Percentiles rank a stretch among this genome's conserved stretches.
phyloP scores from a whole-genome alignment of 163 green algal species.

The Volvox carteri region DNA sequence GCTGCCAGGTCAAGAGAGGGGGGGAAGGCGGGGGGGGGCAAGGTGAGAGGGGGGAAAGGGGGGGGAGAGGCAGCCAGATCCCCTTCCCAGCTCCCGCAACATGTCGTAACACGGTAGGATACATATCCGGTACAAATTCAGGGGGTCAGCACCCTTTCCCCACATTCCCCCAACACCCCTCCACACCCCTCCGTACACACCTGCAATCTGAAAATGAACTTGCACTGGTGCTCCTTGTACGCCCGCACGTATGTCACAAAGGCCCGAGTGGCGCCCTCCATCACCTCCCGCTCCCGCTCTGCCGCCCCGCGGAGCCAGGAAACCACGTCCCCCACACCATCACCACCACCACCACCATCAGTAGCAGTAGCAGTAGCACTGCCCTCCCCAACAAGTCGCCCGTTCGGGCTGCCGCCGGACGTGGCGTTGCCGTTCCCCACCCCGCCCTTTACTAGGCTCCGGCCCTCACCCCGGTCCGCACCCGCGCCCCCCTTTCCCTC shows the following conservation, averaged over 20 bases:
- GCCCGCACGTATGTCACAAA: constrained; percentile 96
- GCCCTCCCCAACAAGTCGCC: no score
- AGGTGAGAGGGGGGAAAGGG: background rate
- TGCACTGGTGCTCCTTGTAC: constrained; percentile 99
- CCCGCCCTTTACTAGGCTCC: background rate
- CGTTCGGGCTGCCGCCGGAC: constrained; percentile 15
- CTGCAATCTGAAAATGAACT: constrained; percentile 93
- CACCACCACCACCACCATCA: no score
- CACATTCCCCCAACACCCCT: background rate
- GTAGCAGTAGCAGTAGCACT: no score
- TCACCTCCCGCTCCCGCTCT: constrained; percentile 86
- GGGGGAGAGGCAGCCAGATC: background rate
- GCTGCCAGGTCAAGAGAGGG: no score
- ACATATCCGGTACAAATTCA: no score
- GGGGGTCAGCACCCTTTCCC: no score
- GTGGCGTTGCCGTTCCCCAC: background rate
- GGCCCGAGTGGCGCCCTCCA: constrained; percentile 92
- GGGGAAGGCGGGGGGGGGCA: background rate
- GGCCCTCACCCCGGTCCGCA: no score
- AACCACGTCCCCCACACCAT: no score
- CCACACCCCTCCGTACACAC: constrained; percentile 21
- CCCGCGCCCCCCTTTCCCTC: no score
- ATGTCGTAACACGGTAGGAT: no score
- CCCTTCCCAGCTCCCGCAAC: background rate
- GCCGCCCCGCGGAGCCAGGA: constrained; percentile 60